Evolutionary conservation across 148 eudicot species (phyloP).

Genomic region (Beta vulgaris): DNA sequence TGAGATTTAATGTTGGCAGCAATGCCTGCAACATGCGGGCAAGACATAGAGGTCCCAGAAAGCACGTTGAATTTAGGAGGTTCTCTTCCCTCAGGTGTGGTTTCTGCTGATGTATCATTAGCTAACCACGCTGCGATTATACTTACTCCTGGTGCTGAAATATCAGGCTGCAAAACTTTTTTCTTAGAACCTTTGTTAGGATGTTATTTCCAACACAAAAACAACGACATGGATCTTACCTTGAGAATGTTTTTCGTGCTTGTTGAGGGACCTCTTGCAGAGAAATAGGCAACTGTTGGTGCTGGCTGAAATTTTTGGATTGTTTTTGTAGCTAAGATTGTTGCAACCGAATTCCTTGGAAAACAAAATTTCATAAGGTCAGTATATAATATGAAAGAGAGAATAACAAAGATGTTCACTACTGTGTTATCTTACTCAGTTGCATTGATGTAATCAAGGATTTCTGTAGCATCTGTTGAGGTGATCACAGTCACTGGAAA

Average conservation of each 20-base stretch:
- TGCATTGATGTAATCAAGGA: slow-evolving; percentile 48
- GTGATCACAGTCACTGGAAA: slow-evolving; percentile 46
- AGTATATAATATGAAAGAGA: not conserved
- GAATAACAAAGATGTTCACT: not conserved
- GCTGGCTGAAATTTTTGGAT: slow-evolving; percentile 53
- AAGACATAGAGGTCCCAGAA: slow-evolving; percentile 77
- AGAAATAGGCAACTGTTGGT: slow-evolving; percentile 54
- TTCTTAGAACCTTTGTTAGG: not conserved
- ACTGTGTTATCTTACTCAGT: slow-evolving; percentile 36
- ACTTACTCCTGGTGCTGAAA: slow-evolving; percentile 75
- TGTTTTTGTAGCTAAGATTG: slow-evolving; percentile 43
- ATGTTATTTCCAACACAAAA: not conserved
- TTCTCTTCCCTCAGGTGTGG: slow-evolving; percentile 30
- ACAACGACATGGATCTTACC: slow-evolving; percentile 26
- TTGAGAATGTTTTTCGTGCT: slow-evolving; percentile 46
- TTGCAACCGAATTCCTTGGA: slow-evolving; percentile 51
- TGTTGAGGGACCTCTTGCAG: slow-evolving; percentile 62
- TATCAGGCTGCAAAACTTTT: slow-evolving; percentile 53
- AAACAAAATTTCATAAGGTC: slow-evolving; percentile 10
- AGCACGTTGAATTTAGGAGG: slow-evolving; percentile 50
- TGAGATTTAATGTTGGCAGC: slow-evolving; percentile 61
- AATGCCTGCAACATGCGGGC: slow-evolving; percentile 70
- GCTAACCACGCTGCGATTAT: slow-evolving; percentile 75
- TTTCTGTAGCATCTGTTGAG: slow-evolving; percentile 37
- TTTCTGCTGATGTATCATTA: slow-evolving; percentile 34